Percentiles rank a stretch among this genome's conserved stretches.
phyloP scores from a whole-genome alignment of 2,329 filamentous ascomycete species.

The Hymenoscyphus fraxineus region DNA sequence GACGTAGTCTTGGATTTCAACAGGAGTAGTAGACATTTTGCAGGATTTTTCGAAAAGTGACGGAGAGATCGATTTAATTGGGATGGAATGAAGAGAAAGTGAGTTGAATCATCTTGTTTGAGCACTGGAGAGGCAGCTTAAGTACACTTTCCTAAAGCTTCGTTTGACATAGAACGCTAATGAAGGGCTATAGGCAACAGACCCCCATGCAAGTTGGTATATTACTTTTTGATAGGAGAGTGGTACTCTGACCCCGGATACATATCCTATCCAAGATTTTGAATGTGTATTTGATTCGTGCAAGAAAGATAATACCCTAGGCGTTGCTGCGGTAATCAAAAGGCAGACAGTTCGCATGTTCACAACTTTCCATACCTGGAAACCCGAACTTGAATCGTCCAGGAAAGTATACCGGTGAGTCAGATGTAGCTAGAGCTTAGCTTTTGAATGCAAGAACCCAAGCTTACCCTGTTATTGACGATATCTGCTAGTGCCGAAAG shows the following conservation, averaged over 20 bases:
- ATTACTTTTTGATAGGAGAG: not conserved
- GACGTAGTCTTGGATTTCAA: constrained; percentile 11
- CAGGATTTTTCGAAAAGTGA: not conserved
- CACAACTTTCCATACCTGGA: not conserved
- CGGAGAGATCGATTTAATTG: not conserved
- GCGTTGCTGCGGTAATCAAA: not conserved
- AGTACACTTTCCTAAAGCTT: not conserved
- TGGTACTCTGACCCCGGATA: not conserved
- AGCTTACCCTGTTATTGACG: not conserved
- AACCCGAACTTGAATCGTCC: not conserved
- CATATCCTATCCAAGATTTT: not conserved
- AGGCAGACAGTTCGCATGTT: not conserved
- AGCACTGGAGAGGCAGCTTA: not conserved
- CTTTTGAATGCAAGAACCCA: not conserved
- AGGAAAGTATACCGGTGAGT: not conserved
- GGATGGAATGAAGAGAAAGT: not conserved
- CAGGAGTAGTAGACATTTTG: constrained; percentile 9
- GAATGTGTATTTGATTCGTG: not conserved
- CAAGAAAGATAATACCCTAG: not conserved
- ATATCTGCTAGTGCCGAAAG: not conserved
- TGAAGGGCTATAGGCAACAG: not conserved
- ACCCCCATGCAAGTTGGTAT: not conserved
- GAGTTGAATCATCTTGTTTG: not conserved
- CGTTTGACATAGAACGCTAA: not conserved
- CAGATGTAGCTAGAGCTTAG: not conserved